phyloP scores from a whole-genome alignment of 345 rosid species.

The Lepidium didymum region DNA sequence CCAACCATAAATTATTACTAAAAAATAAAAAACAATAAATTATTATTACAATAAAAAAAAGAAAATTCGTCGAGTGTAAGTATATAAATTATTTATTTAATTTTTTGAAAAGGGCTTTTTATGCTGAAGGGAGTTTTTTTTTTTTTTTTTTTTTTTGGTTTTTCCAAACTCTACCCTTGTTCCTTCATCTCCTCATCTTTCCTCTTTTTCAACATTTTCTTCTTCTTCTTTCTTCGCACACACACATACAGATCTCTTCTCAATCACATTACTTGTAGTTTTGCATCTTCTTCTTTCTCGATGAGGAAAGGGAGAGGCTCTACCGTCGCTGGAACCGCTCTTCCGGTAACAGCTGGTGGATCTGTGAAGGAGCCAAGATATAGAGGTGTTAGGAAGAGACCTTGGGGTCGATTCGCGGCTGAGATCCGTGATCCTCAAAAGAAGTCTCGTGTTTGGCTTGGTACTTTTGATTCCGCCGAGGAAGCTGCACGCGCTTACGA shows the following conservation, averaged over 20 bases:
- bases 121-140: constrained; percentile 10
- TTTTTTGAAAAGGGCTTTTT: not conserved
- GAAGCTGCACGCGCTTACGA: constrained; percentile 95
- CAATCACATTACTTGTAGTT: constrained; percentile 22
- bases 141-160: not conserved
- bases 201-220: constrained; percentile 3
- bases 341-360: constrained; percentile 30
- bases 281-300: not conserved
- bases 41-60: not conserved
- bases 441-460: constrained; percentile 87
- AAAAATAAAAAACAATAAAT: no score
- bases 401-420: constrained; percentile 87
- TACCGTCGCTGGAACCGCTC: constrained; percentile 19
- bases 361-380: constrained; percentile 55
- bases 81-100: not conserved
- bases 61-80: not conserved
- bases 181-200: constrained; percentile 6
- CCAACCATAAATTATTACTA: no score
- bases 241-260: constrained; percentile 26
- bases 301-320: constrained; percentile 70
- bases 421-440: constrained; percentile 94
- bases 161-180: constrained; percentile 12
- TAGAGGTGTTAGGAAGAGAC: constrained; percentile 89
- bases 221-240: constrained; percentile 2
- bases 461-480: constrained; percentile 85